Percentiles rank a stretch among this genome's conserved stretches.
These are phyloP conservation scores for Lagenaria siceraria DNA, from an alignment of 306 rosid species.

Conservation along the genomic window DNA sequence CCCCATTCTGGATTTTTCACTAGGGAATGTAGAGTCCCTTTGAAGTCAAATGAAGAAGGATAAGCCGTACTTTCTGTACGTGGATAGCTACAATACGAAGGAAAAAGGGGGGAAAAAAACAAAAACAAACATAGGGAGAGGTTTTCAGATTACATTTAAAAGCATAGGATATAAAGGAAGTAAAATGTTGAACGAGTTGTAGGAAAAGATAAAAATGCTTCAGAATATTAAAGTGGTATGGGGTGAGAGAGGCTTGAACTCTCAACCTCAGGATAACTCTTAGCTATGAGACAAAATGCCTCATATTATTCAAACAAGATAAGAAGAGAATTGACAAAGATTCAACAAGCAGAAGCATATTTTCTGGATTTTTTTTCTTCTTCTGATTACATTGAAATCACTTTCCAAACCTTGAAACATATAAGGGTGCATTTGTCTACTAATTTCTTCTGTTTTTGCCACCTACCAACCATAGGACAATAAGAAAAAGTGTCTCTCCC, in stretches of 20 bases:
- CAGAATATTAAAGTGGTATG: neutral
- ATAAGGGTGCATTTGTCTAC: neutral
- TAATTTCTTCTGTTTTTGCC: neutral
- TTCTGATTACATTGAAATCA: neutral
- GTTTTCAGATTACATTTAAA: neutral
- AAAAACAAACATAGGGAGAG: neutral
- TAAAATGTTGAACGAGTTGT: neutral
- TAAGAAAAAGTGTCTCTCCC: neutral
- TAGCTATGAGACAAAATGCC: neutral
- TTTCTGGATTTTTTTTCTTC: neutral
- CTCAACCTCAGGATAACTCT: no score
- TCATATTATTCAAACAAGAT: neutral
- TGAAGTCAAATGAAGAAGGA: slow-evolving; percentile 88
- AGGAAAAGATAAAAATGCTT: neutral
- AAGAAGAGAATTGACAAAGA: neutral
- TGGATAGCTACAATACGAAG: slow-evolving; percentile 56
- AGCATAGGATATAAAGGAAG: neutral
- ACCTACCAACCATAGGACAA: neutral
- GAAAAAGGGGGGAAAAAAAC: neutral
- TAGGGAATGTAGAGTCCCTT: slow-evolving; percentile 56
- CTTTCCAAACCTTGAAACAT: neutral
- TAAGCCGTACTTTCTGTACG: slow-evolving; percentile 95
- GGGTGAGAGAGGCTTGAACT: no score
- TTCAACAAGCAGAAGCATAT: neutral
- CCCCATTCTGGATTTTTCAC: slow-evolving; percentile 67